Percentiles rank a stretch among this genome's conserved stretches.
These are phyloP conservation scores for Corylus americana DNA, from an alignment of 306 rosid genomes.

Conservation along the genomic window DNA sequence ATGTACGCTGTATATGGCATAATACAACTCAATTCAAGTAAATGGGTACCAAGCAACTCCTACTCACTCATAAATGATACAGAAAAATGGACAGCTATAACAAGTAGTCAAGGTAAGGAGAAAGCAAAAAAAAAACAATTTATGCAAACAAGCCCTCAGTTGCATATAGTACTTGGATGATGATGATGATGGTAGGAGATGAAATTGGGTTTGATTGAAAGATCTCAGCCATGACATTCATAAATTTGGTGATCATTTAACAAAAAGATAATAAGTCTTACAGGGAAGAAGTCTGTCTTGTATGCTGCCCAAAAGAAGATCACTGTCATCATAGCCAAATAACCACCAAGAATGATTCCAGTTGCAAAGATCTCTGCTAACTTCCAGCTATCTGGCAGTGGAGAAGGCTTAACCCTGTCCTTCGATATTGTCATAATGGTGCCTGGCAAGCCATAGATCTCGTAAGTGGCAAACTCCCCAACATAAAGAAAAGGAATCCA, in stretches of 20 bases:
- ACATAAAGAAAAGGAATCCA: background rate
- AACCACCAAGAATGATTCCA: constrained; percentile 75
- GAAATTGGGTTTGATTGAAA: background rate
- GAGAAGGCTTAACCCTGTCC: constrained; percentile 91
- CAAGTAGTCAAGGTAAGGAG: background rate
- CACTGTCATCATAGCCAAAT: constrained; percentile 90
- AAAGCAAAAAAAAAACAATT: background rate
- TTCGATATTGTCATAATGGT: constrained; percentile 89
- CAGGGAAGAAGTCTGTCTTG: constrained; percentile 77
- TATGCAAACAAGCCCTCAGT: background rate
- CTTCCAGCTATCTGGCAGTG: constrained; percentile 90
- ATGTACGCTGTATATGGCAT: constrained; percentile 47
- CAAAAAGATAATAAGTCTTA: constrained; percentile 28
- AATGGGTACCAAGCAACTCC: background rate
- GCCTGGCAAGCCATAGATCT: constrained; percentile 40
- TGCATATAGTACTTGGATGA: background rate
- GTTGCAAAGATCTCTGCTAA: constrained; percentile 75
- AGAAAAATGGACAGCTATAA: background rate
- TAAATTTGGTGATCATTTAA: background rate
- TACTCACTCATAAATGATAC: background rate
- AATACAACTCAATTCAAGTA: constrained; percentile 9
- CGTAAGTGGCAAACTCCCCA: background rate
- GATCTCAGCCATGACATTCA: background rate
- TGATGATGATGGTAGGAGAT: background rate
- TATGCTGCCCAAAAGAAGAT: constrained; percentile 88